Conservation (phyloP, 768 basidiomycete species). For the Lactarius deliciosus region DNA sequence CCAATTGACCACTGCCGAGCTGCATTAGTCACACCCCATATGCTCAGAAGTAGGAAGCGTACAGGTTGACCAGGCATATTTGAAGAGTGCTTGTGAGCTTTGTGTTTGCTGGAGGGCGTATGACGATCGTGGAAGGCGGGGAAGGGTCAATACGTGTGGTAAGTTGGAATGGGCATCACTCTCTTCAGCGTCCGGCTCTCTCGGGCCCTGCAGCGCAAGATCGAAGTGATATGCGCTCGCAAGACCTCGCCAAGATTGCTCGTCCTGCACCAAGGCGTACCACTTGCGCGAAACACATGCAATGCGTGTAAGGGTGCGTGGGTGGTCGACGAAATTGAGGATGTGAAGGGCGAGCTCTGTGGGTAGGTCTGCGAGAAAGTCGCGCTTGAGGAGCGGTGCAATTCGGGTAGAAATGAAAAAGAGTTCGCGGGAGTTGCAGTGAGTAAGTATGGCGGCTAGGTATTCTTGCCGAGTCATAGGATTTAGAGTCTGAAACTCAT, state of each 20-base stretch:
- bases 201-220: slow-evolving; percentile 16
- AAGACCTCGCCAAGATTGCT: slow-evolving; percentile 23
- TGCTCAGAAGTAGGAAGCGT: background rate
- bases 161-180: slow-evolving; percentile 13
- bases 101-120: slow-evolving; percentile 3
- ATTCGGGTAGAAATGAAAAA: slow-evolving; percentile 26
- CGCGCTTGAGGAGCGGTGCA: slow-evolving; percentile 29
- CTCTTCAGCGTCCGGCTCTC: slow-evolving; percentile 15
- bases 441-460: slow-evolving; percentile 24
- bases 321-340: slow-evolving; percentile 28
- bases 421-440: slow-evolving; percentile 25
- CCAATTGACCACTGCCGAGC: slow-evolving; percentile 30
- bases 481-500: slow-evolving; percentile 16
- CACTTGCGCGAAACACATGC: slow-evolving; percentile 27
- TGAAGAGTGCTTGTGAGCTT: slow-evolving; percentile 21
- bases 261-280: slow-evolving; percentile 29
- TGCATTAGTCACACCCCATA: background rate
- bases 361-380: slow-evolving; percentile 28
- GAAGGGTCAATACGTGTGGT: slow-evolving; percentile 5
- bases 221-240: slow-evolving; percentile 22
- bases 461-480: slow-evolving; percentile 15
- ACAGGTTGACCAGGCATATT: slow-evolving; percentile 28
- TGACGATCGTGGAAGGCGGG: slow-evolving; percentile 10
- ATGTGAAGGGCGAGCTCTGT: slow-evolving; percentile 29
- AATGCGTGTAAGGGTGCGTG: slow-evolving; percentile 22